A percentile compares a stretch with the other conserved stretches of the same genome.
Conservation (phyloP, 23 red algal genomes). For the Gracilaria domingensis region DNA sequence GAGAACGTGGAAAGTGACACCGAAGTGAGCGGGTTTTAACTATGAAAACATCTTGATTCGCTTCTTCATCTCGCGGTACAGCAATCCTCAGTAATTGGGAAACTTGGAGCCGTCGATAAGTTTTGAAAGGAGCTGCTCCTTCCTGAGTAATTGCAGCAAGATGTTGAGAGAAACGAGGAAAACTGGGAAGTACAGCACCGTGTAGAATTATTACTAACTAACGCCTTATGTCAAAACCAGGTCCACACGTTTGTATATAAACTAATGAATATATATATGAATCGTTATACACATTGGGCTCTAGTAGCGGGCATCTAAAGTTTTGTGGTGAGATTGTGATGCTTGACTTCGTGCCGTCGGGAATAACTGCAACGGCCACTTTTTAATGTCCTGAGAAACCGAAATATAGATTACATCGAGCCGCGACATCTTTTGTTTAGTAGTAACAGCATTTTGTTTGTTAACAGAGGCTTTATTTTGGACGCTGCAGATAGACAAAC, state of each 20-base stretch:
- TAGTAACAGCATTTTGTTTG: no score
- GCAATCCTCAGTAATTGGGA: conserved; percentile 5
- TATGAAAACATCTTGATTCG: neutral
- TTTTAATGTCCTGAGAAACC: no score
- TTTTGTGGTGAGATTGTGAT: neutral
- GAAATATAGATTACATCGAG: no score
- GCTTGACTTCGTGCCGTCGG: neutral
- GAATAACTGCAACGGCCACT: no score
- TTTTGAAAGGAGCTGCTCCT: neutral
- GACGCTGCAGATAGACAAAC: no score
- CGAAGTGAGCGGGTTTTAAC: neutral
- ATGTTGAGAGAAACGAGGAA: conserved; percentile 2
- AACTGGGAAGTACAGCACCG: neutral
- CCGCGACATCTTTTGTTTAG: no score
- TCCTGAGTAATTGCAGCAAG: neutral
- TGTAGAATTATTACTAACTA: conserved; percentile 11
- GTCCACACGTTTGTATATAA: neutral
- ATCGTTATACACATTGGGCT: no score
- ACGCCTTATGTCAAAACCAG: neutral
- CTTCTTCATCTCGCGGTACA: conserved; percentile 17
- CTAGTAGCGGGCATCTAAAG: neutral
- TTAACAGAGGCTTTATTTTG: no score
- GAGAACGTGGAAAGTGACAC: conserved; percentile 29
- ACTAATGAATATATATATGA: no score
- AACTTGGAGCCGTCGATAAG: neutral